Conservation (phyloP, 208 protist genomes). For the Wallacemonas sp. region DNA sequence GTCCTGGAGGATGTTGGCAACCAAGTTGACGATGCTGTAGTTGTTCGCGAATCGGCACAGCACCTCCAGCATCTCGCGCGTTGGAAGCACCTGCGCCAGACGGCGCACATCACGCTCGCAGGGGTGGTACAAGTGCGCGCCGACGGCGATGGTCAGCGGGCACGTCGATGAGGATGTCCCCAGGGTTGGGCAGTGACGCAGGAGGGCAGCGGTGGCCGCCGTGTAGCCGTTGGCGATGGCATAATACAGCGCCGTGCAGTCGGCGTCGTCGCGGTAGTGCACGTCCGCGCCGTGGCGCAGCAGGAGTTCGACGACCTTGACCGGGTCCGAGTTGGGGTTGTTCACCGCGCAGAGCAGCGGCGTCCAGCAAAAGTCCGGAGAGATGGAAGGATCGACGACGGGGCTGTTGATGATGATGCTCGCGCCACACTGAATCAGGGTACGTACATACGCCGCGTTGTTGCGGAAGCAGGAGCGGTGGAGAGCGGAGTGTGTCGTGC, state of each 20-base stretch:
- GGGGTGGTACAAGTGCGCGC: constrained; percentile 69
- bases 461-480: constrained; percentile 89
- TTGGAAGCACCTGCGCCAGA: constrained; percentile 62
- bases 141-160: constrained; percentile 74
- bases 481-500: constrained; percentile 41
- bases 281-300: constrained; percentile 71
- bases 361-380: constrained; percentile 73
- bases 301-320: constrained; percentile 65
- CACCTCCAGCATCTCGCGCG: constrained; percentile 48
- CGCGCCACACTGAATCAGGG: constrained; percentile 74
- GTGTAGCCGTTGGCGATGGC: constrained; percentile 90
- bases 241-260: constrained; percentile 87
- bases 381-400: constrained; percentile 53
- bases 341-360: constrained; percentile 89
- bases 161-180: constrained; percentile 53
- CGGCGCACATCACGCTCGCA: constrained; percentile 69
- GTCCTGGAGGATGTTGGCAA: constrained; percentile 57
- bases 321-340: constrained; percentile 84
- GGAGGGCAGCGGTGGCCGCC: constrained; percentile 45
- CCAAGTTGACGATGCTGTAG: constrained; percentile 48
- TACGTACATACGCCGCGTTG: constrained; percentile 82
- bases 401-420: constrained; percentile 73
- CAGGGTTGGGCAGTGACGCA: constrained; percentile 60
- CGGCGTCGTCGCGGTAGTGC: constrained; percentile 66
- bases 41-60: constrained; percentile 43